Percentiles rank a stretch among this genome's conserved stretches.
These are phyloP conservation scores for Blastobotrys persicus DNA, from an alignment of 1,139 yeast genomes.

Conservation along the genomic window DNA sequence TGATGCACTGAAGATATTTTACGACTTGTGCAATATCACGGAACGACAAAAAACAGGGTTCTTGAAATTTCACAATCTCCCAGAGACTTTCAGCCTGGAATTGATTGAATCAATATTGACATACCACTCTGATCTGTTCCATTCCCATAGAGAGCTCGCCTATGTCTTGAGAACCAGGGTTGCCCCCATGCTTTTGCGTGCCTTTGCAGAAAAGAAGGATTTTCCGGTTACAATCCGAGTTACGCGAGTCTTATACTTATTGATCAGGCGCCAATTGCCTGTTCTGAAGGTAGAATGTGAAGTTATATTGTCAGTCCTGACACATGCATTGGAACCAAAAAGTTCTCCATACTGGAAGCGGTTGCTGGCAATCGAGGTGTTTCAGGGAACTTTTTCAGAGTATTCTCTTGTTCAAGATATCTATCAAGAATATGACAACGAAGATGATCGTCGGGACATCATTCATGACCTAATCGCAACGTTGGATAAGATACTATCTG, in stretches of 20 bases:
- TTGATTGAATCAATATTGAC: slow-evolving; percentile 66
- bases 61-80: slow-evolving; percentile 52
- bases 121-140: slow-evolving; percentile 57
- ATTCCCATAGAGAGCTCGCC: slow-evolving; percentile 60
- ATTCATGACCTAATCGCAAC: slow-evolving; percentile 57
- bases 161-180: slow-evolving; percentile 62
- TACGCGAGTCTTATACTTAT: slow-evolving; percentile 61
- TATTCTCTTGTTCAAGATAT: slow-evolving; percentile 51
- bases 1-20: slow-evolving; percentile 68
- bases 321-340: slow-evolving; percentile 57
- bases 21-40: slow-evolving; percentile 67
- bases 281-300: slow-evolving; percentile 74
- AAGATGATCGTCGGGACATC: slow-evolving; percentile 57
- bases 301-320: slow-evolving; percentile 69
- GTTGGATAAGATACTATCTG: slow-evolving; percentile 33
- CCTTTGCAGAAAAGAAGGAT: slow-evolving; percentile 58
- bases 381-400: slow-evolving; percentile 58
- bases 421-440: slow-evolving; percentile 60
- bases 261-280: slow-evolving; percentile 59
- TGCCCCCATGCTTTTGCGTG: slow-evolving; percentile 70
- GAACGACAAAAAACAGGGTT: slow-evolving; percentile 58
- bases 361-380: slow-evolving; percentile 68
- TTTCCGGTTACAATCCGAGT: slow-evolving; percentile 73
- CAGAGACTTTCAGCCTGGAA: slow-evolving; percentile 73
- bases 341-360: slow-evolving; percentile 68